Percentiles rank a stretch among this genome's conserved stretches.
Conservation (phyloP, 768 basidiomycete genomes). For the Hysterangium stoloniferum region DNA sequence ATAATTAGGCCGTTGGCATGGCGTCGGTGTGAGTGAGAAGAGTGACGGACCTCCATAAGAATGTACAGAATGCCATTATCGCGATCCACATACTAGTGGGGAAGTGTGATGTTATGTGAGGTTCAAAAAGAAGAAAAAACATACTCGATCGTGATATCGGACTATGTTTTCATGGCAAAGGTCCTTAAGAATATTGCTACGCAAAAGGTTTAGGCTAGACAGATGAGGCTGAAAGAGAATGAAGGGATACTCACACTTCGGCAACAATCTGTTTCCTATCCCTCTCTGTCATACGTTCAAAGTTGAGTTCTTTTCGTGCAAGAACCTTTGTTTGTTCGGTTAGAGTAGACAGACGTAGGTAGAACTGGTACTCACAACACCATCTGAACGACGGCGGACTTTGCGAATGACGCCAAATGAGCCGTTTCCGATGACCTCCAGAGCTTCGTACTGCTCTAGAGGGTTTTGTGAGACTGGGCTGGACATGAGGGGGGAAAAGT, state of each 20-base stretch:
- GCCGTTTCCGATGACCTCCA: constrained; percentile 93
- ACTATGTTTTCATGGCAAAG: constrained; percentile 95
- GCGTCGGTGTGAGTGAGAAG: neutral
- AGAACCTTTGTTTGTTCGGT: constrained; percentile 43
- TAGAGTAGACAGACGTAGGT: constrained; percentile 1
- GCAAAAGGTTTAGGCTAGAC: neutral
- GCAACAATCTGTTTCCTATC: constrained; percentile 96
- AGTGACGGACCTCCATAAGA: constrained; percentile 68
- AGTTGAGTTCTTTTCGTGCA: constrained; percentile 94
- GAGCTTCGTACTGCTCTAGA: constrained; percentile 77
- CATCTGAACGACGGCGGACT: constrained; percentile 78
- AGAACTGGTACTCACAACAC: constrained; percentile 48
- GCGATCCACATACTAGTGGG: constrained; percentile 63
- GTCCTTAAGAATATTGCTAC: constrained; percentile 93
- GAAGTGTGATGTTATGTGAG: constrained; percentile 18
- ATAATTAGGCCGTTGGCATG: neutral
- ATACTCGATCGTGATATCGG: constrained; percentile 77
- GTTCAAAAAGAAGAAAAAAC: constrained; percentile 8
- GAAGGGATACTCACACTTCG: constrained; percentile 72
- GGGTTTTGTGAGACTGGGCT: constrained; percentile 1
- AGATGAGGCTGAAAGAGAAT: constrained; percentile 3
- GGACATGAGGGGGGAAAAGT: neutral
- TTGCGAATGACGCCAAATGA: constrained; percentile 97
- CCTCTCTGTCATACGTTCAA: constrained; percentile 92
- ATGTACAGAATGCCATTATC: constrained; percentile 91